A percentile compares a stretch with the other conserved stretches of the same genome.
These are phyloP conservation scores for Rhodotorula toruloides DNA, from an alignment of 768 basidiomycete genomes.

Conservation along the genomic window DNA sequence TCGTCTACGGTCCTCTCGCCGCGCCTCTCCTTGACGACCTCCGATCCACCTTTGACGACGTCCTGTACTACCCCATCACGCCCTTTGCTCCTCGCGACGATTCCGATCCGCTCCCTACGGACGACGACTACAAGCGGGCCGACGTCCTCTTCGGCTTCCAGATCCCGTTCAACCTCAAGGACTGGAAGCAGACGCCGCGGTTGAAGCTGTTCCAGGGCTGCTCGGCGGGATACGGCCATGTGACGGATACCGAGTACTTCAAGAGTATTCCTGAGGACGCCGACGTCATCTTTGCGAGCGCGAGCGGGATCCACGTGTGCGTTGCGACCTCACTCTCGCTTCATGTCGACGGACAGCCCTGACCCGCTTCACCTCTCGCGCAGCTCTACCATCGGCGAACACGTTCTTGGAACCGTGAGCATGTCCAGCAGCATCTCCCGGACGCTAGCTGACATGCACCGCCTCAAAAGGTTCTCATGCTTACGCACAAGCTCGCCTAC, in stretches of 20 bases:
- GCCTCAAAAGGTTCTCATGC: conserved; percentile 1
- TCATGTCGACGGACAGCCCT: not conserved
- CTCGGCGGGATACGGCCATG: conserved; percentile 13
- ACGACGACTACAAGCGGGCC: not conserved
- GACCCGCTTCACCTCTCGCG: not conserved
- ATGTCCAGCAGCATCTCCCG: not conserved
- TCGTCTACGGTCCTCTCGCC: conserved; percentile 57
- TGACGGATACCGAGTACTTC: conserved; percentile 17
- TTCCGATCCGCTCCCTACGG: not conserved
- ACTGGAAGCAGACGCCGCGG: conserved; percentile 8
- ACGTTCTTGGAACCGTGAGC: conserved; percentile 1
- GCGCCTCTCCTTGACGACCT: conserved; percentile 74
- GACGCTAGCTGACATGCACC: not conserved
- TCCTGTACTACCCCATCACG: conserved; percentile 65
- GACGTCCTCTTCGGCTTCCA: conserved; percentile 23
- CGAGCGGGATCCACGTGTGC: conserved; percentile 29
- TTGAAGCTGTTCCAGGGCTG: conserved; percentile 25
- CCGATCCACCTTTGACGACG: conserved; percentile 74
- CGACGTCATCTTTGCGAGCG: conserved; percentile 18
- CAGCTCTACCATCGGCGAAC: conserved; percentile 29
- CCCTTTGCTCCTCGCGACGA: not conserved
- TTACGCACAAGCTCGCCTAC: conserved; percentile 24
- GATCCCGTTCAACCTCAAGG: conserved; percentile 14
- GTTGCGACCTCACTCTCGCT: not conserved
- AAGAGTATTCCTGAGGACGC: not conserved